Percentiles rank a stretch among this genome's conserved stretches.
Conservation (phyloP, 257 asterid species). For the Thymus quinquecostatus region DNA sequence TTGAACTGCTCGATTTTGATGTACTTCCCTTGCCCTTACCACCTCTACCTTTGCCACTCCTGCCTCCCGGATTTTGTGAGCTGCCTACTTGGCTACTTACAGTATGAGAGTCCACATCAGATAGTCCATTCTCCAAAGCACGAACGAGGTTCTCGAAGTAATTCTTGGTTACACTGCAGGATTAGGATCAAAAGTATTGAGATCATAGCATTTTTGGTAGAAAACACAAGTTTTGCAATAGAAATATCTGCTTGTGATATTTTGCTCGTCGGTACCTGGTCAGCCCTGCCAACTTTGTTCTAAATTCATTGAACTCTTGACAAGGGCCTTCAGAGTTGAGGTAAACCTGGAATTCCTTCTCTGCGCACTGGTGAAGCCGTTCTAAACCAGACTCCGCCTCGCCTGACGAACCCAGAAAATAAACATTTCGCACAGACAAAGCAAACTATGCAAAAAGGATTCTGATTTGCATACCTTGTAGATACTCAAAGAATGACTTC, state of each 20-base stretch:
- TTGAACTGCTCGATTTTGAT: slow-evolving; percentile 61
- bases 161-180: slow-evolving; percentile 86
- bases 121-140: slow-evolving; percentile 88
- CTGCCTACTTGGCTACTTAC: slow-evolving; percentile 57
- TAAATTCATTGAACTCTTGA: slow-evolving; percentile 79
- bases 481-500: slow-evolving; percentile 88
- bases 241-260: no score
- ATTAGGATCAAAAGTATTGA: background rate
- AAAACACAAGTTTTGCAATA: no score
- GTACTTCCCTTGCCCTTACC: slow-evolving; percentile 65
- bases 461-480: slow-evolving; percentile 63
- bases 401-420: slow-evolving; percentile 49
- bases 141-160: slow-evolving; percentile 90
- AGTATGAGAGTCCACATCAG: slow-evolving; percentile 74
- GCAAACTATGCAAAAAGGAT: slow-evolving; percentile 11
- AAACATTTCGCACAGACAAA: slow-evolving; percentile 20
- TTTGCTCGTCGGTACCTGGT: slow-evolving; percentile 54
- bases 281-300: slow-evolving; percentile 92
- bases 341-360: slow-evolving; percentile 80
- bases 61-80: slow-evolving; percentile 59
- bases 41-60: slow-evolving; percentile 60
- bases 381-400: slow-evolving; percentile 98
- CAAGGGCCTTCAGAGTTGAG: slow-evolving; percentile 78
- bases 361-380: slow-evolving; percentile 97
- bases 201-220: no score